phyloP scores from a whole-genome alignment of 1,284 basidiomycete genomes.

The Microbotryum violaceum region DNA sequence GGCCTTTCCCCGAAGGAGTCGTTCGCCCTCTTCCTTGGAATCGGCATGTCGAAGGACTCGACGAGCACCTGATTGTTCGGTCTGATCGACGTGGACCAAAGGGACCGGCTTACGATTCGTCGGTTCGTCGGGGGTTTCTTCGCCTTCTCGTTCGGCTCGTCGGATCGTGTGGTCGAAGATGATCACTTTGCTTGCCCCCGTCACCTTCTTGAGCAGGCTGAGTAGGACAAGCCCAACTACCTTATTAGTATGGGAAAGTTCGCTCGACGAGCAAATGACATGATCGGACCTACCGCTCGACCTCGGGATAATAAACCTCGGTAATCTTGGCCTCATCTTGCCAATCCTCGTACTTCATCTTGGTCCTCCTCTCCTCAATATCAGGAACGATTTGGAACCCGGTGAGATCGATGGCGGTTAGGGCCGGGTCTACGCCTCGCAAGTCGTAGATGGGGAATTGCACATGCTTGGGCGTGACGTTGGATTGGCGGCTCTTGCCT shows the following conservation, averaged over 20 bases:
- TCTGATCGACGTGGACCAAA: constrained; percentile 53
- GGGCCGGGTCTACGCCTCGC: constrained; percentile 49
- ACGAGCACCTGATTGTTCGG: constrained; percentile 45
- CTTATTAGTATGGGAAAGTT: not conserved
- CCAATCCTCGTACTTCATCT: constrained; percentile 44
- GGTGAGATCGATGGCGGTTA: constrained; percentile 50
- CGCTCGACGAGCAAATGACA: not conserved
- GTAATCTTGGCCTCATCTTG: constrained; percentile 49
- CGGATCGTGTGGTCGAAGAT: constrained; percentile 58
- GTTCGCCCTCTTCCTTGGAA: constrained; percentile 45
- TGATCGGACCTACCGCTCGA: constrained; percentile 41
- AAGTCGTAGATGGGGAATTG: constrained; percentile 17
- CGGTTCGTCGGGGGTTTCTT: constrained; percentile 43
- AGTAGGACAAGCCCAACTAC: too few relatives aligned
- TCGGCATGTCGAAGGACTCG: constrained; percentile 54
- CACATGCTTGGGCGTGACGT: not conserved
- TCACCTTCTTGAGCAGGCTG: constrained; percentile 51
- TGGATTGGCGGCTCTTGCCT: not conserved
- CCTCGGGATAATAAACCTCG: constrained; percentile 55
- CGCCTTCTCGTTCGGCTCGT: constrained; percentile 42
- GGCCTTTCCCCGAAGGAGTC: constrained; percentile 12
- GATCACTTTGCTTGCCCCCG: constrained; percentile 54
- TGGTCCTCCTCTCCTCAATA: constrained; percentile 38
- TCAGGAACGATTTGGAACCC: constrained; percentile 52
- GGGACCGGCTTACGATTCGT: constrained; percentile 47